These are phyloP conservation scores for Bacidia gigantensis DNA, from an alignment of 495 filamentous ascomycete genomes.

Conservation along the genomic window DNA sequence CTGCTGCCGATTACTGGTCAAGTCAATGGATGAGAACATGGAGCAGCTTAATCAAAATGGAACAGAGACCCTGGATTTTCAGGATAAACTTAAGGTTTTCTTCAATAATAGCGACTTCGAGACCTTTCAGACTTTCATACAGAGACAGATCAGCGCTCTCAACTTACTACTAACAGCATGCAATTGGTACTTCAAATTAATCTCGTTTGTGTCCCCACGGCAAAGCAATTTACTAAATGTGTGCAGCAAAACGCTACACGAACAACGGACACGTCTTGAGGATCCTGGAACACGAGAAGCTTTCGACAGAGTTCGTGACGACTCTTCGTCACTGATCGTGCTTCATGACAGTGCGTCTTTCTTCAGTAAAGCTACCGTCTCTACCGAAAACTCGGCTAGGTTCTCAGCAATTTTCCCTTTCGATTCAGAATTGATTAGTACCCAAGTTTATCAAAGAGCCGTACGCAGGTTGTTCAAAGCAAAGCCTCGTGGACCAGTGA, in stretches of 20 bases:
- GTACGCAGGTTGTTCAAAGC: neutral
- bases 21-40: constrained; percentile 6
- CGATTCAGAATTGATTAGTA: neutral
- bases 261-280: constrained; percentile 9
- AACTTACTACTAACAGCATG: constrained; percentile 15
- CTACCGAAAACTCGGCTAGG: neutral
- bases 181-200: constrained; percentile 9
- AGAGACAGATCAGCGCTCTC: constrained; percentile 14
- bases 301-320: constrained; percentile 1
- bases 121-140: constrained; percentile 5
- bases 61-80: neutral
- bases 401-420: constrained; percentile 1
- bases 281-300: neutral
- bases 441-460: constrained; percentile 6
- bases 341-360: neutral
- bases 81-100: constrained; percentile 7
- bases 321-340: constrained; percentile 5
- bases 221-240: neutral
- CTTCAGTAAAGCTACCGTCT: neutral
- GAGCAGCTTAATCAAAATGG: constrained; percentile 1
- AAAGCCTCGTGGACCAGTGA: no score
- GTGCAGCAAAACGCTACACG: constrained; percentile 3
- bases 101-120: constrained; percentile 1
- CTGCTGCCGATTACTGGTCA: constrained; percentile 9
- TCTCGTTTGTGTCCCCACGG: no score